These are phyloP conservation scores for Penicillium paneum DNA, from an alignment of 2,329 filamentous ascomycete species.

Conservation along the genomic window DNA sequence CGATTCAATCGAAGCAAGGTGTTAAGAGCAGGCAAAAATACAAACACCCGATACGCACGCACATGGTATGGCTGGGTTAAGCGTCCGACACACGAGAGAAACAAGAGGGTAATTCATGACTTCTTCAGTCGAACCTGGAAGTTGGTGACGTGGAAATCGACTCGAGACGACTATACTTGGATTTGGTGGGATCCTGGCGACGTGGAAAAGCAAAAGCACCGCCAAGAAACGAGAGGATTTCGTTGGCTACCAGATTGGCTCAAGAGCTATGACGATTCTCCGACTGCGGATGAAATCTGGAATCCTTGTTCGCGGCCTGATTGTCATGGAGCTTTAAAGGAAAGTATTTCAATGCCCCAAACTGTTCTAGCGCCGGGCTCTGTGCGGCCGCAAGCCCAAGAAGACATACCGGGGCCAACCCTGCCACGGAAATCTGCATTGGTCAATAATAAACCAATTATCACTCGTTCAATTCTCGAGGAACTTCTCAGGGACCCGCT, in stretches of 20 bases:
- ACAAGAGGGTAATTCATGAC: conserved; percentile 24
- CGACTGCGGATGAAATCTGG: conserved; percentile 27
- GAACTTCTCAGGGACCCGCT: conserved; percentile 1
- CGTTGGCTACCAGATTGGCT: conserved; percentile 28
- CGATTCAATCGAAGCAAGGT: conserved; percentile 36
- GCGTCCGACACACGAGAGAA: conserved; percentile 29
- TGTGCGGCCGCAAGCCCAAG: not conserved
- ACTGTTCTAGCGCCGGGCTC: not conserved
- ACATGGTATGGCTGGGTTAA: conserved; percentile 46
- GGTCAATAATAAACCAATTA: not conserved
- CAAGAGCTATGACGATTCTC: conserved; percentile 26
- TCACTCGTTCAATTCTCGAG: conserved; percentile 5
- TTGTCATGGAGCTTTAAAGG: conserved; percentile 5
- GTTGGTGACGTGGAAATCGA: conserved; percentile 36
- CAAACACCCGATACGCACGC: conserved; percentile 35
- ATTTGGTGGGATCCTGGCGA: conserved; percentile 43
- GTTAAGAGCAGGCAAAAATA: conserved; percentile 29
- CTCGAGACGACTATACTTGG: conserved; percentile 37
- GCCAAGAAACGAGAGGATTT: conserved; percentile 13
- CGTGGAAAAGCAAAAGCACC: conserved; percentile 22
- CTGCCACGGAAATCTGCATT: not conserved
- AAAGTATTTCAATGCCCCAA: not conserved
- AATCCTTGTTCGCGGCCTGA: conserved; percentile 17
- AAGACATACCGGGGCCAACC: not conserved
- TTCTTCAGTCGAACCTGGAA: conserved; percentile 21